phyloP scores from a whole-genome alignment of 176 grass and related monocot genomes.

The Eleusine indica region DNA sequence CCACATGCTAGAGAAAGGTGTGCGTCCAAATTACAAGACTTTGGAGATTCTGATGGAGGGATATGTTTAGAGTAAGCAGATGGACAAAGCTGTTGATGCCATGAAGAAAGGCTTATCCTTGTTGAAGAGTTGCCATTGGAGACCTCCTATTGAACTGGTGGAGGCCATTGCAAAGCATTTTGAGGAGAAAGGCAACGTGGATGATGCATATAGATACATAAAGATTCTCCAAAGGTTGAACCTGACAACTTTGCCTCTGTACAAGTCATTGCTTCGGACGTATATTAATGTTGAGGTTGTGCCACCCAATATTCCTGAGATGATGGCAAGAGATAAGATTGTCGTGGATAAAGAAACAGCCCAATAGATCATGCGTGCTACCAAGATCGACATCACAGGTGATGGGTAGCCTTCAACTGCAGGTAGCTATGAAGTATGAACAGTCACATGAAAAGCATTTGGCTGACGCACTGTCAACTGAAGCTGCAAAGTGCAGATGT shows the following conservation, averaged over 20 bases:
- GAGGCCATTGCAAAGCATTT: constrained; percentile 68
- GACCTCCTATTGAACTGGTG: constrained; percentile 49
- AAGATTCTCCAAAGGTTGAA: constrained; percentile 61
- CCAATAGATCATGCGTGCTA: constrained; percentile 46
- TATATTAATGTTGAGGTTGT: constrained; percentile 59
- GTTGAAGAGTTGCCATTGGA: constrained; percentile 71
- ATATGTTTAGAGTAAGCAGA: constrained; percentile 59
- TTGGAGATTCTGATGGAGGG: constrained; percentile 91
- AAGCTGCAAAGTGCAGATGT: background rate
- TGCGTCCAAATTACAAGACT: constrained; percentile 76
- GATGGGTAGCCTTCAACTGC: constrained; percentile 29
- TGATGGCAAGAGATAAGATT: constrained; percentile 67
- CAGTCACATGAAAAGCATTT: background rate
- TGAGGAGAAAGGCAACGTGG: constrained; percentile 55
- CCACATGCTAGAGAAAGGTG: constrained; percentile 74
- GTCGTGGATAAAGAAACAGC: constrained; percentile 63
- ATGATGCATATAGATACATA: constrained; percentile 44
- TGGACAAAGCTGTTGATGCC: constrained; percentile 76
- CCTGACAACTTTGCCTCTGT: constrained; percentile 64
- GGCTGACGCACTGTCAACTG: background rate
- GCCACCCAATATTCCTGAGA: constrained; percentile 55
- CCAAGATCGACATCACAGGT: constrained; percentile 40
- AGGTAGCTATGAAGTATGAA: background rate
- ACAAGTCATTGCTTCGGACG: constrained; percentile 69
- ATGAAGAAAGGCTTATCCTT: constrained; percentile 71